These are phyloP conservation scores for Pilasporangium apinafurcum DNA, from an alignment of 352 stramenopile species.

Conservation along the genomic window DNA sequence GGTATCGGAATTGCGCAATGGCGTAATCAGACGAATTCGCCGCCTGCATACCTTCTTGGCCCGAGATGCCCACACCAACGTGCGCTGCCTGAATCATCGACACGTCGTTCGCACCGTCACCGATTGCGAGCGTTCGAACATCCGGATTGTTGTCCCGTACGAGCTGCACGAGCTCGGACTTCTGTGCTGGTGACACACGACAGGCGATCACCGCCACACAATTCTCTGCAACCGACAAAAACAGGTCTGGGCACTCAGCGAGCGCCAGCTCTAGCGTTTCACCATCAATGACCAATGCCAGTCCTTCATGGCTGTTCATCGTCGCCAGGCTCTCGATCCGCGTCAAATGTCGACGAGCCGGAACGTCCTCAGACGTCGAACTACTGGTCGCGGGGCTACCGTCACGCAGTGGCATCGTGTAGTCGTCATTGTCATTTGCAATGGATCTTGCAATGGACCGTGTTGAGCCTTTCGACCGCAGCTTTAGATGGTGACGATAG, in stretches of 20 bases:
- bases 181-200: constrained; percentile 91
- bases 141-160: constrained; percentile 87
- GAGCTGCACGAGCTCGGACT: constrained; percentile 88
- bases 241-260: constrained; percentile 61
- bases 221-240: constrained; percentile 71
- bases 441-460: too few relatives aligned
- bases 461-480: too few relatives aligned
- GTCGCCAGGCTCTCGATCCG: constrained; percentile 63
- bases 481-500: too few relatives aligned
- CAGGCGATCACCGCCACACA: constrained; percentile 92
- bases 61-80: constrained; percentile 91
- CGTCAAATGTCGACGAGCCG: constrained; percentile 36
- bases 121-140: constrained; percentile 86
- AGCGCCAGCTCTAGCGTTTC: constrained; percentile 76
- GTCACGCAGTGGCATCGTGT: constrained; percentile 1
- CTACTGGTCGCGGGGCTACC: not conserved
- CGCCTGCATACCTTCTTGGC: constrained; percentile 92
- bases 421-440: constrained; percentile 4
- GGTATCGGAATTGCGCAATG: constrained; percentile 93
- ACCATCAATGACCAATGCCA: constrained; percentile 74
- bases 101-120: constrained; percentile 95
- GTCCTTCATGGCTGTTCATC: constrained; percentile 27
- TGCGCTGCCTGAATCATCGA: constrained; percentile 94
- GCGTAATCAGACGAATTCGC: constrained; percentile 93
- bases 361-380: constrained; percentile 6